Percentiles rank a stretch among this genome's conserved stretches.
phyloP scores from a whole-genome alignment of 768 basidiomycete genomes.

The Hirschioporus abietinus region DNA sequence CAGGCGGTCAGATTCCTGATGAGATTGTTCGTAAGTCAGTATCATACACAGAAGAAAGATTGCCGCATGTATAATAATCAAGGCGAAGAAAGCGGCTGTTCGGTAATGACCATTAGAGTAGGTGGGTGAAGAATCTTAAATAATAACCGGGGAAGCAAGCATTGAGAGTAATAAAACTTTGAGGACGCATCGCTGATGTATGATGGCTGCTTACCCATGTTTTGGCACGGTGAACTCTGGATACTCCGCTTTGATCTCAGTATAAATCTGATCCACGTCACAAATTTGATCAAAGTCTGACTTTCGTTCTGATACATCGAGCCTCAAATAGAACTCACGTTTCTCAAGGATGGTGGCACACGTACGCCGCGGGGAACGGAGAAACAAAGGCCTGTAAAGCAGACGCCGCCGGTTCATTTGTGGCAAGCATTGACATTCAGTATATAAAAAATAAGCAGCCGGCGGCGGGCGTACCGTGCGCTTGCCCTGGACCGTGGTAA shows the following conservation, averaged over 20 bases:
- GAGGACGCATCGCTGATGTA: constrained; percentile 8
- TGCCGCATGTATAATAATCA: neutral
- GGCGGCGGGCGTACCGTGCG: constrained; percentile 56
- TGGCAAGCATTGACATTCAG: neutral
- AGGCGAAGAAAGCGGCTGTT: neutral
- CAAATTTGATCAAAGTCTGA: neutral
- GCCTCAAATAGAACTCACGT: constrained; percentile 37
- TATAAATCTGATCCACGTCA: constrained; percentile 59
- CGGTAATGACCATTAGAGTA: neutral
- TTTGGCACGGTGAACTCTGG: constrained; percentile 72
- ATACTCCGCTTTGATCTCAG: constrained; percentile 79
- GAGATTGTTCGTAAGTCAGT: constrained; percentile 8
- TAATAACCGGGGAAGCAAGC: constrained; percentile 2
- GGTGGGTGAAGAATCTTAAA: neutral
- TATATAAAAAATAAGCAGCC: constrained; percentile 4
- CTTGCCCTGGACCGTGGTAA: constrained; percentile 75
- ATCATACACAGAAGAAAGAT: constrained; percentile 7
- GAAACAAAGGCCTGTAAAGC: constrained; percentile 68
- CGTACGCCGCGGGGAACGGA: constrained; percentile 77
- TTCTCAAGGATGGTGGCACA: constrained; percentile 77
- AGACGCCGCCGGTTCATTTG: neutral
- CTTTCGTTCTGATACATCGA: neutral
- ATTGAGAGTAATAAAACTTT: constrained; percentile 7
- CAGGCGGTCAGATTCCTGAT: constrained; percentile 71
- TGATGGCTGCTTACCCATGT: constrained; percentile 62